These are phyloP conservation scores for Candida maesae DNA, from an alignment of 805 yeast species.

Conservation along the genomic window DNA sequence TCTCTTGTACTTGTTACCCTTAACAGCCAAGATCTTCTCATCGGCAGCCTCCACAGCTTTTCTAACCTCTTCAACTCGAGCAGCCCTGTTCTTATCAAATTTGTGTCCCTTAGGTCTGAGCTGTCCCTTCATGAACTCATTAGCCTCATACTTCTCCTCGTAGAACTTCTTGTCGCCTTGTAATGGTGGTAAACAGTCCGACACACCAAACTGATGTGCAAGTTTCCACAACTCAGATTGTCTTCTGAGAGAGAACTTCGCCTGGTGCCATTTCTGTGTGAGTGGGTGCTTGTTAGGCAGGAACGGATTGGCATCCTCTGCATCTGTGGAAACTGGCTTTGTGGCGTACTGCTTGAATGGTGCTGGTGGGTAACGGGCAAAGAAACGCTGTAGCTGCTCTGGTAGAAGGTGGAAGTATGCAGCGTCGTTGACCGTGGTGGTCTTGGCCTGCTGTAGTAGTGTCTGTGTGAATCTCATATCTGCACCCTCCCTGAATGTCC, in stretches of 20 bases:
- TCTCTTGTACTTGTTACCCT: constrained; percentile 27
- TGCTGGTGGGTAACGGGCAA: constrained; percentile 78
- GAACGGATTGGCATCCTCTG: constrained; percentile 80
- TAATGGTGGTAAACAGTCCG: constrained; percentile 65
- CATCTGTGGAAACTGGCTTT: constrained; percentile 60
- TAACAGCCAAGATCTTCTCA: constrained; percentile 53
- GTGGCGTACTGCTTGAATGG: constrained; percentile 67
- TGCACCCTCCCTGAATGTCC: too few species aligned
- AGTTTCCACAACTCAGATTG: constrained; percentile 80
- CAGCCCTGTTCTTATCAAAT: constrained; percentile 66
- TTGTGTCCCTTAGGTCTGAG: constrained; percentile 73
- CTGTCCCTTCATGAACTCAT: constrained; percentile 74
- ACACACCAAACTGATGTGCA: constrained; percentile 78
- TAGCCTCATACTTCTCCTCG: constrained; percentile 68
- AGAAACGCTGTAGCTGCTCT: constrained; percentile 62
- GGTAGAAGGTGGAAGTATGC: constrained; percentile 60
- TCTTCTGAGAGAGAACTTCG: constrained; percentile 75
- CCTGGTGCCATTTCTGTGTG: constrained; percentile 71
- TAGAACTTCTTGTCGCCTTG: constrained; percentile 57
- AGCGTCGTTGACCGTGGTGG: constrained; percentile 29
- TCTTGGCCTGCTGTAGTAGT: constrained; percentile 8
- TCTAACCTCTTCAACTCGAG: constrained; percentile 54
- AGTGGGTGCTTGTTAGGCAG: constrained; percentile 80
- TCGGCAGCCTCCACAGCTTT: constrained; percentile 69
- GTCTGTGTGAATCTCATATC: constrained; percentile 6